These are phyloP conservation scores for Puccinia novopanici DNA, from an alignment of 1,284 basidiomycete species.

Conservation along the genomic window DNA sequence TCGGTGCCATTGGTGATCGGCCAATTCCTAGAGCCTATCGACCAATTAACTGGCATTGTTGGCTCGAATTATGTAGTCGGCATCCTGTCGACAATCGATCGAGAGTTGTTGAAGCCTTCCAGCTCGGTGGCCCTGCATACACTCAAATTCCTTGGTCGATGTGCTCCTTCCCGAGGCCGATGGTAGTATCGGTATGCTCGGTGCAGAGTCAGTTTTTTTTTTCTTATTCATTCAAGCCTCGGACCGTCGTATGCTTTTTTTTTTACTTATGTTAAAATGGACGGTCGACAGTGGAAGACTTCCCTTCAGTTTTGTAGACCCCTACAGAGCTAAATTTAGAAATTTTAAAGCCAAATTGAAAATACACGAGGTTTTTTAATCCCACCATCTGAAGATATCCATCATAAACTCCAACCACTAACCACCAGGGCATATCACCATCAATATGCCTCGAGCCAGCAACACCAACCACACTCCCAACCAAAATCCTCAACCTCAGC, in stretches of 20 bases:
- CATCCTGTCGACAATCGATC: slow-evolving; percentile 94
- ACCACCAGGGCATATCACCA: too few species aligned
- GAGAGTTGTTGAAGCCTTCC: slow-evolving; percentile 94
- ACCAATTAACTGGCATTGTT: slow-evolving; percentile 95
- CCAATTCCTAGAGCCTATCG: slow-evolving; percentile 98
- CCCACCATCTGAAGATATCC: too few species aligned
- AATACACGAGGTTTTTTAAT: too few species aligned
- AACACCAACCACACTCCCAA: too few species aligned
- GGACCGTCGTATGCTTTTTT: neutral
- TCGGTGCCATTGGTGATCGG: slow-evolving; percentile 99
- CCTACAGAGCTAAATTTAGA: too few species aligned
- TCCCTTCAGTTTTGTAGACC: too few species aligned
- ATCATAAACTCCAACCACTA: too few species aligned
- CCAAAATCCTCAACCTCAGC: too few species aligned
- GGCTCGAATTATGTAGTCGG: slow-evolving; percentile 98
- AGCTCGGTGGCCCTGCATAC: slow-evolving; percentile 94
- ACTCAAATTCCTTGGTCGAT: slow-evolving; percentile 97
- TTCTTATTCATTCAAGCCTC: neutral
- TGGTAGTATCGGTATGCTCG: slow-evolving; percentile 91
- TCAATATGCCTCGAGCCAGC: too few species aligned
- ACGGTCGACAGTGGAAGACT: too few species aligned
- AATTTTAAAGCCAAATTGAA: too few species aligned
- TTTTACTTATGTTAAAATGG: neutral
- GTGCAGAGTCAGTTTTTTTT: slow-evolving; percentile 65
- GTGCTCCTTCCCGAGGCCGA: slow-evolving; percentile 98